A percentile compares a stretch with the other conserved stretches of the same genome.
These are phyloP conservation scores for Wickerhamiella sorbophila DNA, from an alignment of 805 yeast genomes.

Conservation along the genomic window DNA sequence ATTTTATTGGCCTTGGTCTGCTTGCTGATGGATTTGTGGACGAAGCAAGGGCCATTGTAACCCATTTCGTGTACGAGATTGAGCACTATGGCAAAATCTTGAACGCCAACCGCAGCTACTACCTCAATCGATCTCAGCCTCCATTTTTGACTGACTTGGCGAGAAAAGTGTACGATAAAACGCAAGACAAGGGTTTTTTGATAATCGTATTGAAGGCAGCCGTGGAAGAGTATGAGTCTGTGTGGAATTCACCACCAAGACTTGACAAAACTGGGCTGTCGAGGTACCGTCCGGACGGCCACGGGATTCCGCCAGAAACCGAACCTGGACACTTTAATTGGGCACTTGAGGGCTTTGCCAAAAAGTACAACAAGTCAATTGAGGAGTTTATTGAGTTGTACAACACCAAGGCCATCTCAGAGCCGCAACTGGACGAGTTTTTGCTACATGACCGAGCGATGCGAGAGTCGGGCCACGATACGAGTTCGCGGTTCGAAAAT, in stretches of 20 bases:
- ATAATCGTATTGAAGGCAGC: conserved; percentile 59
- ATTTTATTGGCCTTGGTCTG: conserved; percentile 78
- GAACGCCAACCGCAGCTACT: conserved; percentile 88
- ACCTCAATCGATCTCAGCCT: conserved; percentile 85
- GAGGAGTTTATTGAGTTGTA: conserved; percentile 57
- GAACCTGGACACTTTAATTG: conserved; percentile 77
- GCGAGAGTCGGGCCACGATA: conserved; percentile 93
- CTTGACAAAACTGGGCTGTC: conserved; percentile 70
- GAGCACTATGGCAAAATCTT: conserved; percentile 80
- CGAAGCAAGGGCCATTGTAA: conserved; percentile 79
- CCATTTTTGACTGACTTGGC: conserved; percentile 95
- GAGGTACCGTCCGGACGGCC: conserved; percentile 77
- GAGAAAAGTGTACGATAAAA: conserved; percentile 41
- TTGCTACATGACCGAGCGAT: conserved; percentile 88
- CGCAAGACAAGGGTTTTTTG: conserved; percentile 38
- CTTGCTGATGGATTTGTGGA: conserved; percentile 49
- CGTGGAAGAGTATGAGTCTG: conserved; percentile 65
- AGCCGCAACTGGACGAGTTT: conserved; percentile 76
- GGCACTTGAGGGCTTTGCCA: conserved; percentile 51
- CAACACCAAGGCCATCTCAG: conserved; percentile 48
- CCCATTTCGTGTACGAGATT: conserved; percentile 82
- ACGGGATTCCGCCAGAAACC: conserved; percentile 95
- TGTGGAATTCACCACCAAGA: conserved; percentile 71
- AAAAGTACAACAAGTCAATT: conserved; percentile 41
- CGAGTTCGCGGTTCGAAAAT: conserved; percentile 80